Conservation (phyloP, 345 rosid genomes). For the Euclidium syriacum region DNA sequence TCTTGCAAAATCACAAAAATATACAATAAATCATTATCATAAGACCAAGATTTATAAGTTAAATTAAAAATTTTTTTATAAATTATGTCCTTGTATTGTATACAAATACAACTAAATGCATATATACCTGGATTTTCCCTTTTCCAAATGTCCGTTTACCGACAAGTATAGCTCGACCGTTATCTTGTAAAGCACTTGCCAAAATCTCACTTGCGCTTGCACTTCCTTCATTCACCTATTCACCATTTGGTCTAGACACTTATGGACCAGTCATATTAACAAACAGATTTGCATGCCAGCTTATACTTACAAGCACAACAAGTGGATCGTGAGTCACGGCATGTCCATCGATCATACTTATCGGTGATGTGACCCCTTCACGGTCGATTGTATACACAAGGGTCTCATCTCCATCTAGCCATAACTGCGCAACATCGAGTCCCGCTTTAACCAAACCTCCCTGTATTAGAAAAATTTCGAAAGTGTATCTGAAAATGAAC, state of each 20-base stretch:
- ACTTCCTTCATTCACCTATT: constrained; percentile 86
- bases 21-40: not conserved
- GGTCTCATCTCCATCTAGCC: constrained; percentile 91
- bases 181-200: constrained; percentile 87
- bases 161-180: constrained; percentile 89
- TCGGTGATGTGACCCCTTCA: constrained; percentile 67
- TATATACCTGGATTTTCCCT: constrained; percentile 81
- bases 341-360: constrained; percentile 70
- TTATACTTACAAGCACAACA: constrained; percentile 72
- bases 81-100: not conserved
- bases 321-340: constrained; percentile 88
- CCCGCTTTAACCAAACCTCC: constrained; percentile 92
- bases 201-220: constrained; percentile 96
- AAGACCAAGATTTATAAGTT: not conserved
- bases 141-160: constrained; percentile 85
- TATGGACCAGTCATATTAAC: not conserved
- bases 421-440: constrained; percentile 83
- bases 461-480: constrained; percentile 29
- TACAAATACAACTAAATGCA: not conserved
- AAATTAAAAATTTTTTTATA: too few species aligned
- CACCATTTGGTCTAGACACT: not conserved
- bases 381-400: constrained; percentile 83
- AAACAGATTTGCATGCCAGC: not conserved
- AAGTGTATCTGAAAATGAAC: not conserved
- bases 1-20: constrained; percentile 39